Evolutionary conservation across 345 rosid genomes (phyloP).

Genomic region (Pseudoturritis turrita): DNA sequence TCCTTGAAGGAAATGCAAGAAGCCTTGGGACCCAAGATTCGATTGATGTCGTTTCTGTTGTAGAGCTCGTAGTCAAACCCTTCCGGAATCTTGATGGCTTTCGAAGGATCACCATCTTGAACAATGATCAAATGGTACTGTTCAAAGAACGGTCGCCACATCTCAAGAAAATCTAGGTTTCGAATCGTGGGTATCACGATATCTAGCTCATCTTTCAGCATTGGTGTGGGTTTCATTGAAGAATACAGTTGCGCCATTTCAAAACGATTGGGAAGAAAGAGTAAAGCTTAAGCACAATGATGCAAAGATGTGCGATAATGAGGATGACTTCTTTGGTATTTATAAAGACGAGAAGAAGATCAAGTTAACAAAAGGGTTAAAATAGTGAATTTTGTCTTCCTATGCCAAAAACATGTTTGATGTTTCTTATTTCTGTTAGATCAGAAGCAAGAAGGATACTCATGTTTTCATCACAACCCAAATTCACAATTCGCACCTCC

Average conservation of each 20-base stretch:
- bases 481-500: conserved; percentile 3
- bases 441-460: neutral
- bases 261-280: neutral
- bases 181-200: conserved; percentile 34
- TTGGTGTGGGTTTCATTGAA: conserved; percentile 20
- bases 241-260: conserved; percentile 20
- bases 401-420: conserved; percentile 15
- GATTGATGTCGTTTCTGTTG: conserved; percentile 29
- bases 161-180: conserved; percentile 29
- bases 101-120: conserved; percentile 33
- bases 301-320: neutral
- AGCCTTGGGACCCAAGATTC: conserved; percentile 32
- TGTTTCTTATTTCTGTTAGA: neutral
- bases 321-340: conserved; percentile 7
- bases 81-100: conserved; percentile 16
- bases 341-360: conserved; percentile 3
- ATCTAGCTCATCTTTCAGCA: conserved; percentile 28
- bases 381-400: neutral
- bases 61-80: conserved; percentile 30
- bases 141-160: conserved; percentile 29
- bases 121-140: conserved; percentile 30
- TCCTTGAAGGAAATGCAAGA: conserved; percentile 33
- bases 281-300: neutral
- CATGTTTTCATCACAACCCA: conserved; percentile 3
- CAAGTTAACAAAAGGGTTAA: neutral